Base-by-base conservation (phyloP, 306 rosid species). In the Gillenia trifoliata region DNA sequence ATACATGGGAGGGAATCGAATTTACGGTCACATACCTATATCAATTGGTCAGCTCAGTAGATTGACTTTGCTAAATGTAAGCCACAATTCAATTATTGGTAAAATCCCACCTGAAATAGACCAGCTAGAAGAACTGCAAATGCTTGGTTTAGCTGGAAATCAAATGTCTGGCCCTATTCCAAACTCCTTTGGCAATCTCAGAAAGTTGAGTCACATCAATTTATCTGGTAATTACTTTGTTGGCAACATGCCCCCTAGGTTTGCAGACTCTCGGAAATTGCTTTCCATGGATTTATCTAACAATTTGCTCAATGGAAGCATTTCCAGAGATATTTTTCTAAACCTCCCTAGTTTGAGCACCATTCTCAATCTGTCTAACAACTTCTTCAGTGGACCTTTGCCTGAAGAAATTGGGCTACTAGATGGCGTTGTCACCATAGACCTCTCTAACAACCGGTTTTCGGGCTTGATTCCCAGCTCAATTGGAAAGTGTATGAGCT, bases 1-100 rank as follows among this genome's bases (percentile, higher is more conserved):
- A 36, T 86, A 73, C 85, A 89, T 92, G 92, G 96, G 94, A 80
- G 70, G 78, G 72, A 92, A 92, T 72, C 78, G 73, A 11, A 83
- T 92, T 36, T 66, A 72, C 40, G 98, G 98, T 15, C 70, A 82
- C 29, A 88, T 88, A 43, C 98, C 98, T 1, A 0, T 82, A 29
- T 87, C 96, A n/a, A 74, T 92, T 12, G 86, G 89, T 10, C 78
- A 10, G 19, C 91, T 92, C n/a, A 85, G 71, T 0, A 68, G 88
- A 78, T 84, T 92, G 80, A 68, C 66, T 61, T 71, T 88, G 82
- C 71, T 92, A n/a, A 86, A 87, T 80, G 75, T 92, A 74, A 83
- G 83, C 81, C 62, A 80, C 72, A 92, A 90, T 79, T 80, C 72
- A 11, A 50, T 90, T 55, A 71, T 84, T 2, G 97, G 96, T 54